A percentile compares a stretch with the other conserved stretches of the same genome.
phyloP scores from a whole-genome alignment of 768 basidiomycete genomes.

The Dentipellis fragilis region DNA sequence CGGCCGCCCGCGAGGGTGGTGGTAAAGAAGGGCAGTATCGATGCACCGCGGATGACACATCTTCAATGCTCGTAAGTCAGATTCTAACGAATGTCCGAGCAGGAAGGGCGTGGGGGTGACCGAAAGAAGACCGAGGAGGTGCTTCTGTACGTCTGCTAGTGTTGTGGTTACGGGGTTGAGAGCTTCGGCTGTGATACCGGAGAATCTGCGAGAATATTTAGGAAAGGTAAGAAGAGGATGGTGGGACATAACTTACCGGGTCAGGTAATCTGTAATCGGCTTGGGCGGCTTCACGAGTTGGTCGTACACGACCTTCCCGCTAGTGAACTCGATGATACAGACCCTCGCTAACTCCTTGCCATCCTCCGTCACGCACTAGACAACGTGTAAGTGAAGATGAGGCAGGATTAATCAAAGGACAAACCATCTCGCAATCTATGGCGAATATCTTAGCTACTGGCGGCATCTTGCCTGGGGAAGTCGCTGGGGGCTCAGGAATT shows the following conservation, averaged over 20 bases:
- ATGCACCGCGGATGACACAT: constrained; percentile 81
- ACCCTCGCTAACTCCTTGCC: constrained; percentile 86
- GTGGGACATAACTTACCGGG: constrained; percentile 42
- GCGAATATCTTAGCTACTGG: constrained; percentile 51
- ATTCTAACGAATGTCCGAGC: constrained; percentile 92
- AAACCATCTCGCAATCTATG: constrained; percentile 95
- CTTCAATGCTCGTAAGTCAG: constrained; percentile 82
- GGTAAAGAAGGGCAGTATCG: constrained; percentile 84
- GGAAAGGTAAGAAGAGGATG: not conserved
- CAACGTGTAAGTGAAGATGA: not conserved
- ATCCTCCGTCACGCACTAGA: constrained; percentile 78
- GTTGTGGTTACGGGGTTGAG: constrained; percentile 68
- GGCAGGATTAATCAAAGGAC: constrained; percentile 13
- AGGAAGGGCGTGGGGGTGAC: constrained; percentile 61
- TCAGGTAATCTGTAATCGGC: constrained; percentile 87
- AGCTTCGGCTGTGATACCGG: constrained; percentile 78
- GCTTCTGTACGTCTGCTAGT: constrained; percentile 65
- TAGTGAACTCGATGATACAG: constrained; percentile 70
- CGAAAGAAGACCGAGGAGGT: constrained; percentile 55
- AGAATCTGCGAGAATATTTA: constrained; percentile 52
- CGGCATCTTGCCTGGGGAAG: constrained; percentile 17
- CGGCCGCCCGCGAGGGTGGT: constrained; percentile 89
- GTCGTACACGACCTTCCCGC: constrained; percentile 73
- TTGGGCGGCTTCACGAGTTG: constrained; percentile 82
- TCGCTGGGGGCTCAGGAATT: constrained; percentile 44